Evolutionary conservation across 2,329 filamentous ascomycete genomes (phyloP), one percentile per base, ranked within the genome.

Genomic region (Fusarium illudens): DNA sequence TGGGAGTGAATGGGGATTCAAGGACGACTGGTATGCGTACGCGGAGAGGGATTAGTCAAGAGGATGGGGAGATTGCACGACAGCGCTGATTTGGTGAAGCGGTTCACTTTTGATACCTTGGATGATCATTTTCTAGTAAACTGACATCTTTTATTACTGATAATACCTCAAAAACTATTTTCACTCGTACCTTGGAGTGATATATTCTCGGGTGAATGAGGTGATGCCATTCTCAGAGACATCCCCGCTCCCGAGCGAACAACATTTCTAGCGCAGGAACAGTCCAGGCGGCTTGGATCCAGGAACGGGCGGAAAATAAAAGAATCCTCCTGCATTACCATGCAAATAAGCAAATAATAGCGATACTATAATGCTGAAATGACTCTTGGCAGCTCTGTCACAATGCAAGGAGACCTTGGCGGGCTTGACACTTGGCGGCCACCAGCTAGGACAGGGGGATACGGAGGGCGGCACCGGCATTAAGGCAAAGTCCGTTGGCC

Each of bases 21-120:
- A 62, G 25, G 57, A 65, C 2, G 44, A 55, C 4, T 65, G 11
- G 9, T 65, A 42, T 10, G 65, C 65, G 4, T 68, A 68, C 19
- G 65, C 22, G 0, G 65, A 68, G 32, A 10, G 57, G n/a, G 50
- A 36, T 2, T 68, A 19, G 44, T n/a, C 1, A 17, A 12, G 9
- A 2, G 12, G 15, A 7, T 4, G 4, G 22, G 1, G 12, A 11
- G 29, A n/a, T 20, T 15, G 15, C n/a, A 25, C 19, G 27, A 29
- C 1, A 32, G 19, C 30, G 20, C 6, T 15, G n/a, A 32, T 39
- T 29, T 30, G n/a, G 9, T 5, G 11, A 10, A 27, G n/a, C 27
- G 20, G 10, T 49, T 20, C 15, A 32, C 13, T 37, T 15, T 33
- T n/a, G 13, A 22, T 34, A 51, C 17, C 36, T 42, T 44, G 7